Evolutionary conservation across 305 asterid species (phyloP).

Genomic region (Euphrasia arctica): DNA sequence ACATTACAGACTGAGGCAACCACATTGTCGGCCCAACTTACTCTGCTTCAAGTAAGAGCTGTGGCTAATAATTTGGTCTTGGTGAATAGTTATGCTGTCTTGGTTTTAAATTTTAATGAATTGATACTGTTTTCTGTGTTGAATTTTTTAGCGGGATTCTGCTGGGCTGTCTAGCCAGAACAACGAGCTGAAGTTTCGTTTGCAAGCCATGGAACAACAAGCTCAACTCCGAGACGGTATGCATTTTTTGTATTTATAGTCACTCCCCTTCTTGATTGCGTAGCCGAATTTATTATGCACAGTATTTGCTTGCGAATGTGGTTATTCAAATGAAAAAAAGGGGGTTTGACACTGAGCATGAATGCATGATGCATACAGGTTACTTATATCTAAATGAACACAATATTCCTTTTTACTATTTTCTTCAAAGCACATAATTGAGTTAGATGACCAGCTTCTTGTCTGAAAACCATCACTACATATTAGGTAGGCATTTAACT

Average conservation of each 20-base stretch:
- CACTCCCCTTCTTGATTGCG: neutral
- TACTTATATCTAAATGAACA: too few species aligned
- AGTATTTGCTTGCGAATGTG: neutral
- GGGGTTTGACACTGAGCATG: neutral
- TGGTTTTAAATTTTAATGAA: neutral
- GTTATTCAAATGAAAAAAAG: neutral
- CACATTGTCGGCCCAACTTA: conserved; percentile 66
- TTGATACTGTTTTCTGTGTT: conserved; percentile 7
- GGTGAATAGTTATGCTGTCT: neutral
- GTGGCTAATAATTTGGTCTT: neutral
- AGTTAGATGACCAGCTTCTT: neutral
- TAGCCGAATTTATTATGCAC: neutral
- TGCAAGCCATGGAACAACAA: conserved; percentile 95
- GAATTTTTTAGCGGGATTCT: conserved; percentile 70
- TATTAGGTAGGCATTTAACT: neutral
- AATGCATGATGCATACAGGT: too few species aligned
- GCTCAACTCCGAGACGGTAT: conserved; percentile 85
- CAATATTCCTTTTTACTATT: too few species aligned
- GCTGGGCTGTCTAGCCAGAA: conserved; percentile 78
- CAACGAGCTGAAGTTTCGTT: conserved; percentile 78
- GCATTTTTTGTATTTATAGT: neutral
- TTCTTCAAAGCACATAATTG: neutral
- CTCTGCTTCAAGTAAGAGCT: conserved; percentile 62
- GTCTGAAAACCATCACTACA: neutral
- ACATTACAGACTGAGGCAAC: conserved; percentile 80